Base-by-base conservation (phyloP, 129 eudicot species). In the Centrapalus pauciflorus region DNA sequence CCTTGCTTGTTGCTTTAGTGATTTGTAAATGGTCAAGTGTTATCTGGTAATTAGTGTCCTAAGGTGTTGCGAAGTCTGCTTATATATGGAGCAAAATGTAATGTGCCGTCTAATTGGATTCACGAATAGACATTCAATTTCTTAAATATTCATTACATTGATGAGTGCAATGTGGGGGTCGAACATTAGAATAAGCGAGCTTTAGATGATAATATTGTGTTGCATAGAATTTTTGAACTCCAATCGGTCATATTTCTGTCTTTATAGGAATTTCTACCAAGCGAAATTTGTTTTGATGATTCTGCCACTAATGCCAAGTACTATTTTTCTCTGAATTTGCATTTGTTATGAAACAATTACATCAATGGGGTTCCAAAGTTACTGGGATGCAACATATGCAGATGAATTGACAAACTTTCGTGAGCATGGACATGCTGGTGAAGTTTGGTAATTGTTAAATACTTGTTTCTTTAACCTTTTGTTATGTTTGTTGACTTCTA, bases 351-450 rank as follows among this genome's bases (percentile, higher is more conserved):
- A 92, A 74, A 81, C 82, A 67, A 83, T 80, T 46, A 56, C 90
- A n/a, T 93, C 99, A 45, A 86, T 94, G 61, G 99, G 99, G 52
- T 90, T 94, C 69, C 99, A 86, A 77, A 94, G 97, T 81, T 94
- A 94, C 54, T 94, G 99, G 99, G 96, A 94, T 70, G 50, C 95
- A 16, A 62, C 95, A 14, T 94, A 94, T 77, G 86, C 97, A 23
- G 95, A 89, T 71, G 99, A 94, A 63, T 69, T 94, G 79, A 72
- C 90, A 45, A 94, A 89, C 59, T 94, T 89, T 73, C 88, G 90
- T 61, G 95, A 94, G 57, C 99, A 94, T 79, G 99, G 99, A 13
- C 97, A 89, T 81, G 81, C 97, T 55, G 99, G 99, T 76, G 99
- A 94, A 82, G 92, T 94, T 66, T 94, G 99, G 99, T 94, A 65